These are phyloP conservation scores for Cladophialophora yegresii DNA, from an alignment of 2,329 filamentous ascomycete genomes.

Conservation along the genomic window DNA sequence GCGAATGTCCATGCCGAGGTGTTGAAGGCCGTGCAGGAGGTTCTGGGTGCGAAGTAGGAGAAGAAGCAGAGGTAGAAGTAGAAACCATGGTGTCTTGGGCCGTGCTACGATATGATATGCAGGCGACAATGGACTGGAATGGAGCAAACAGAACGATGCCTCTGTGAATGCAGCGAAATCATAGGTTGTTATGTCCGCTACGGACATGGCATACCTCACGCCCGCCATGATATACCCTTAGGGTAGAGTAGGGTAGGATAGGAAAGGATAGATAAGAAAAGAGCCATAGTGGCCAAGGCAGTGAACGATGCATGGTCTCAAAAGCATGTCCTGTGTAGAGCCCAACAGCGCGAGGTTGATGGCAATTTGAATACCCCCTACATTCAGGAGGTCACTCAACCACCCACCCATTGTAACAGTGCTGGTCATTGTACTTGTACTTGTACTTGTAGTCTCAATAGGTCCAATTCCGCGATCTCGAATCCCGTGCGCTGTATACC, in stretches of 20 bases:
- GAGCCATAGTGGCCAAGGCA: too few species aligned
- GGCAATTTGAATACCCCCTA: too few species aligned
- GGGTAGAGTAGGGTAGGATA: too few species aligned
- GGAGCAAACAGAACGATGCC: not conserved
- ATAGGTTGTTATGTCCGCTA: not conserved
- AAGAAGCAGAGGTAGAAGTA: slow-evolving; percentile 5
- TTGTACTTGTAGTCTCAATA: too few species aligned
- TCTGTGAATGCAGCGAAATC: not conserved
- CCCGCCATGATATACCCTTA: too few species aligned
- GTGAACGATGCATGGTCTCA: not conserved
- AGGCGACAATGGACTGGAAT: not conserved
- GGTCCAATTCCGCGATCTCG: too few species aligned
- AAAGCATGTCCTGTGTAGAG: not conserved
- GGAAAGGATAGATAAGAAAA: too few species aligned
- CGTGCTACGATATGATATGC: not conserved
- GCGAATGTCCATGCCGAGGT: slow-evolving; percentile 73
- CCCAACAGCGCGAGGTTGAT: not conserved
- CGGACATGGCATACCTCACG: not conserved
- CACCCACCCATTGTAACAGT: too few species aligned
- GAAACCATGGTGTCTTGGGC: not conserved
- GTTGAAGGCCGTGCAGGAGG: slow-evolving; percentile 77
- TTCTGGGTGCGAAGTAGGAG: slow-evolving; percentile 58
- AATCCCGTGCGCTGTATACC: too few species aligned
- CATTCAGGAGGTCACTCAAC: too few species aligned
- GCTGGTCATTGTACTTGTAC: too few species aligned